phyloP scores from a whole-genome alignment of 495 filamentous ascomycete species.

The Penicillium paradoxum region DNA sequence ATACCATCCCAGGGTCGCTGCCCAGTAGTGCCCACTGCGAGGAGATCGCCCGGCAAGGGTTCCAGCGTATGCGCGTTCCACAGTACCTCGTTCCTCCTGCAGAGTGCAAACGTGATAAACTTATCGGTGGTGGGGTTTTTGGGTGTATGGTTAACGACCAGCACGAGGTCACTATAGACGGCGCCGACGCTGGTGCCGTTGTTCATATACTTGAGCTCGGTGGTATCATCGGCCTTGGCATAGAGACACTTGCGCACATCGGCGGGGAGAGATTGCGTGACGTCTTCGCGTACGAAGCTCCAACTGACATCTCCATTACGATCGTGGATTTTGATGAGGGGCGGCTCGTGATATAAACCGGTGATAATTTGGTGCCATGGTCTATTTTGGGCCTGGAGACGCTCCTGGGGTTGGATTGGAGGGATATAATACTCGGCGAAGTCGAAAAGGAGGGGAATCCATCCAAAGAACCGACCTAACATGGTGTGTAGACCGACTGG shows the following conservation, averaged over 20 bases:
- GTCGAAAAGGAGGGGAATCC: constrained; percentile 15
- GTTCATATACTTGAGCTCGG: constrained; percentile 24
- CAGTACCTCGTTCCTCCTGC: constrained; percentile 16
- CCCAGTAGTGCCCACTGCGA: constrained; percentile 25
- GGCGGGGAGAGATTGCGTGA: not conserved
- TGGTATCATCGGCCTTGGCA: constrained; percentile 22
- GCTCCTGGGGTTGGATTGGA: constrained; percentile 18
- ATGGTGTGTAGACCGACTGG: constrained; percentile 1
- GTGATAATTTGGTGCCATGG: constrained; percentile 26
- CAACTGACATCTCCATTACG: constrained; percentile 19
- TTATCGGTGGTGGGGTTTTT: constrained; percentile 3
- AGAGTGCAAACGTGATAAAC: not conserved
- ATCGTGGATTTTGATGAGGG: constrained; percentile 25
- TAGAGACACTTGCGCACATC: constrained; percentile 15
- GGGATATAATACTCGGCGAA: constrained; percentile 10
- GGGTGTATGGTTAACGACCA: constrained; percentile 27
- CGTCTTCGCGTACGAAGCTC: constrained; percentile 22
- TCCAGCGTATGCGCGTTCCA: constrained; percentile 27
- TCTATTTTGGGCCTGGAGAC: constrained; percentile 11
- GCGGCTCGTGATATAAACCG: constrained; percentile 20
- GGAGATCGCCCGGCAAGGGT: constrained; percentile 15
- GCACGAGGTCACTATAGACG: constrained; percentile 18
- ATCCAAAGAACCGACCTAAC: constrained; percentile 10
- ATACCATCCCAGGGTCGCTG: constrained; percentile 25
- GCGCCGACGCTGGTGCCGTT: constrained; percentile 20